phyloP scores from a whole-genome alignment of 768 basidiomycete species.

The Mycena vitilis region DNA sequence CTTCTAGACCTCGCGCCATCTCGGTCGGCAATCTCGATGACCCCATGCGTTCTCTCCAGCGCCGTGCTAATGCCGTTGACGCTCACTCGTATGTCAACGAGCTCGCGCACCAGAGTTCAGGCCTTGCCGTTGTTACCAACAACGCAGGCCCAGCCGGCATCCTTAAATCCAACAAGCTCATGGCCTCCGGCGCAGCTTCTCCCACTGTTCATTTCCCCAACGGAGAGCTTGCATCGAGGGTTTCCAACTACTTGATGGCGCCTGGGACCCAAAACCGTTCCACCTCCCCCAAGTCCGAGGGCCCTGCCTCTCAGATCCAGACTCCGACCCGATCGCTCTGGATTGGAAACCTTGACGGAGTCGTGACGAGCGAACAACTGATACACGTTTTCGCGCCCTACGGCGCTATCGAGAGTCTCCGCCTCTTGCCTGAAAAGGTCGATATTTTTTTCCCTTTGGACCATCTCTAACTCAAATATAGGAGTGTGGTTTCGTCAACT shows the following conservation, averaged over 20 bases:
- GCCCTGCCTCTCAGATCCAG: slow-evolving; percentile 79
- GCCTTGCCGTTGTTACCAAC: slow-evolving; percentile 50
- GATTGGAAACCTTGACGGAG: slow-evolving; percentile 98
- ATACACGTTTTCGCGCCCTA: slow-evolving; percentile 97
- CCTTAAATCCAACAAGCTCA: slow-evolving; percentile 71
- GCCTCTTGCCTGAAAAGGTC: slow-evolving; percentile 97
- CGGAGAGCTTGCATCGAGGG: slow-evolving; percentile 67
- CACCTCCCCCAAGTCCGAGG: slow-evolving; percentile 86
- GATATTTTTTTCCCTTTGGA: slow-evolving; percentile 21
- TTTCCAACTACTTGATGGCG: slow-evolving; percentile 75
- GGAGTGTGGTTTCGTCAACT: slow-evolving; percentile 99
- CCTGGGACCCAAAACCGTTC: slow-evolving; percentile 78
- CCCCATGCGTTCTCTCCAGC: slow-evolving; percentile 75
- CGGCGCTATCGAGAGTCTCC: slow-evolving; percentile 95
- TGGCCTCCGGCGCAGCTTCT: slow-evolving; percentile 58
- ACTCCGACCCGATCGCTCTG: slow-evolving; percentile 96
- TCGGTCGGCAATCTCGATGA: slow-evolving; percentile 92
- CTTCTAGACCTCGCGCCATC: slow-evolving; percentile 80
- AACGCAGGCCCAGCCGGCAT: slow-evolving; percentile 61
- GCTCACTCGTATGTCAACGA: slow-evolving; percentile 71
- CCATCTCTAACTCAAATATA: slow-evolving; percentile 45
- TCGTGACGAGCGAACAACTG: slow-evolving; percentile 93
- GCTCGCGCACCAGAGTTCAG: slow-evolving; percentile 56
- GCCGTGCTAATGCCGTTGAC: slow-evolving; percentile 70
- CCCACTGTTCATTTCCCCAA: slow-evolving; percentile 78